These are phyloP conservation scores for Pestalotiopsis fici DNA, from an alignment of 2,329 filamentous ascomycete species.

Conservation along the genomic window DNA sequence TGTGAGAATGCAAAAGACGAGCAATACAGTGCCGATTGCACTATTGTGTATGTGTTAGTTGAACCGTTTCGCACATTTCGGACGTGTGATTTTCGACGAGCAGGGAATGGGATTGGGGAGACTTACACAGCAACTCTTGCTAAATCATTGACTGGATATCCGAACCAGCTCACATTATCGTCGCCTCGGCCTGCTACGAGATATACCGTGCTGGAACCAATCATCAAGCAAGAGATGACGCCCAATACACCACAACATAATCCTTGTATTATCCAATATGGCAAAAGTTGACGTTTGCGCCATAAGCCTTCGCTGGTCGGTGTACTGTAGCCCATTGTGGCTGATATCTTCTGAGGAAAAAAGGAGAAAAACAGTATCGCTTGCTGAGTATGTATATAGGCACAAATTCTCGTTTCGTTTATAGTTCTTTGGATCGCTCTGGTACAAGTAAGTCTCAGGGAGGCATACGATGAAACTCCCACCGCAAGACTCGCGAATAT, in stretches of 20 bases:
- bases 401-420: not conserved
- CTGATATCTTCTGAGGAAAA: not conserved
- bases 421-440: not conserved
- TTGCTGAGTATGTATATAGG: not conserved
- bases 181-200: not conserved
- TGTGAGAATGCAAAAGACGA: slow-evolving; percentile 14
- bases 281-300: slow-evolving; percentile 17
- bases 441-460: not conserved
- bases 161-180: slow-evolving; percentile 3
- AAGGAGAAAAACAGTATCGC: not conserved
- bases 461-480: not conserved
- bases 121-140: slow-evolving; percentile 4
- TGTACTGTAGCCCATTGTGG: slow-evolving; percentile 3
- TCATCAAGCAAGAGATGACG: slow-evolving; percentile 10
- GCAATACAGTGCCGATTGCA: slow-evolving; percentile 9
- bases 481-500: not conserved
- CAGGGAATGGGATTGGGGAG: not conserved
- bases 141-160: slow-evolving; percentile 7
- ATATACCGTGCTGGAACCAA: slow-evolving; percentile 4
- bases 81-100: not conserved
- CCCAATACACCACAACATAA: slow-evolving; percentile 8
- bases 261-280: slow-evolving; percentile 18
- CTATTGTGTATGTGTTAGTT: not conserved
- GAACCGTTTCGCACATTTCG: not conserved
- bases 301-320: slow-evolving; percentile 14